These are phyloP conservation scores for Tephrocybe sp. DNA, from an alignment of 768 basidiomycete genomes.

Conservation along the genomic window DNA sequence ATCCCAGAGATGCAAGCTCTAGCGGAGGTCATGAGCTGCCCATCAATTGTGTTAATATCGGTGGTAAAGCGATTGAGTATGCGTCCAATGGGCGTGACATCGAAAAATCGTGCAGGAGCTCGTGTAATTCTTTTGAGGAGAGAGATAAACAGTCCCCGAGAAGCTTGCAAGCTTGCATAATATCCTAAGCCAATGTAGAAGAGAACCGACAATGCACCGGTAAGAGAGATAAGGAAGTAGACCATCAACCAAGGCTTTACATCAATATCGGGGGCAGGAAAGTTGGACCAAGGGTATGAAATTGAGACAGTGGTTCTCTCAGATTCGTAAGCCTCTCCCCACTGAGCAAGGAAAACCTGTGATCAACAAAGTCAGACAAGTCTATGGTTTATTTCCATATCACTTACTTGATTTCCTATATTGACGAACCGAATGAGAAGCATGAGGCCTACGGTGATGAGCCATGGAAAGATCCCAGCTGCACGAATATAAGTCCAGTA, in stretches of 20 bases:
- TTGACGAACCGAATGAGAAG: constrained; percentile 53
- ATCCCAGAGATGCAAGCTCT: constrained; percentile 52
- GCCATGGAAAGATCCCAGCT: constrained; percentile 55
- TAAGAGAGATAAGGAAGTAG: constrained; percentile 60
- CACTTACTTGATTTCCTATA: constrained; percentile 53
- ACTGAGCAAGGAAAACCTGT: constrained; percentile 63
- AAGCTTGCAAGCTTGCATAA: constrained; percentile 67
- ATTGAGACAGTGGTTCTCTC: constrained; percentile 17
- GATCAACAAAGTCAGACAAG: not conserved
- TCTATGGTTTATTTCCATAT: not conserved
- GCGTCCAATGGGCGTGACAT: constrained; percentile 70
- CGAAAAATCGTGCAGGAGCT: constrained; percentile 70
- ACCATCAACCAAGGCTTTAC: constrained; percentile 67
- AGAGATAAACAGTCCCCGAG: constrained; percentile 53
- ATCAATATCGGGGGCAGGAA: constrained; percentile 58
- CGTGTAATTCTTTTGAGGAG: constrained; percentile 54
- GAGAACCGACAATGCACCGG: constrained; percentile 51
- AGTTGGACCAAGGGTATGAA: constrained; percentile 40
- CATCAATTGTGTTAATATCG: constrained; percentile 75
- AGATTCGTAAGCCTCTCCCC: constrained; percentile 65
- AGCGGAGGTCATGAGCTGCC: constrained; percentile 54
- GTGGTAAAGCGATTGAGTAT: constrained; percentile 79
- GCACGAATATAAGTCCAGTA: constrained; percentile 65
- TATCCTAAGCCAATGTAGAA: constrained; percentile 61
- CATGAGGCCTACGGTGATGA: constrained; percentile 49